Evolutionary conservation across 805 yeast genomes (phyloP).

Genomic region (Saturnispora sekii): DNA sequence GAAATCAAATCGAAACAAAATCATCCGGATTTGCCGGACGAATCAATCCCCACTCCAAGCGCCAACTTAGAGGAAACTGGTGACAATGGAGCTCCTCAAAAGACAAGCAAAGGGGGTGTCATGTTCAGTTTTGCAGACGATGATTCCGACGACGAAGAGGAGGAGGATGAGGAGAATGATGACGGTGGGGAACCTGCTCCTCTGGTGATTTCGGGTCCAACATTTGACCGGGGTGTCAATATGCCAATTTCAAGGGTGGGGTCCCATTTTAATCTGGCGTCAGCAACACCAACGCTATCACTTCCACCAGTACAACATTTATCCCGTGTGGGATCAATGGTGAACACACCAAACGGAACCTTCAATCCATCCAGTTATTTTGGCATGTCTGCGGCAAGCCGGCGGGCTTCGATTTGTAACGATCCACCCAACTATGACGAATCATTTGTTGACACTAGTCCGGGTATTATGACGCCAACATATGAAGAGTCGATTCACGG

Average conservation of each 20-base stretch:
- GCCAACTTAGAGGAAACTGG: background rate
- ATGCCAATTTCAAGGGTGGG: constrained; percentile 15
- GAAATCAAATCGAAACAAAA: background rate
- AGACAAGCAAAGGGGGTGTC: background rate
- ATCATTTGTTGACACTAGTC: constrained; percentile 49
- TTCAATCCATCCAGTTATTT: constrained; percentile 1
- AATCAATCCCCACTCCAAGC: background rate
- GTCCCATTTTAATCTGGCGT: constrained; percentile 1
- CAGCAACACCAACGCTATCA: background rate
- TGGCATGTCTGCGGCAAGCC: background rate
- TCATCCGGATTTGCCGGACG: background rate
- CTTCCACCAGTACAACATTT: constrained; percentile 48
- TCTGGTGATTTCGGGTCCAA: constrained; percentile 15
- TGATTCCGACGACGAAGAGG: constrained; percentile 3
- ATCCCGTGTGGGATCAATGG: constrained; percentile 48
- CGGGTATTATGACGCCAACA: constrained; percentile 58
- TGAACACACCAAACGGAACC: constrained; percentile 14
- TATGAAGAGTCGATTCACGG: constrained; percentile 36
- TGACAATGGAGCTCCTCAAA: background rate
- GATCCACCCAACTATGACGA: constrained; percentile 78
- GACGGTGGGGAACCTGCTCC: background rate
- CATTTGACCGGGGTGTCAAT: constrained; percentile 15
- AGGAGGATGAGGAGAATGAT: background rate
- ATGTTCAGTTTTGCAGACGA: constrained; percentile 8
- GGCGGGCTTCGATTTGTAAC: background rate